A percentile compares a stretch with the other conserved stretches of the same genome.
Evolutionary conservation across 106 monocot genomes (phyloP).

Genomic region (Gastrodia elata): DNA sequence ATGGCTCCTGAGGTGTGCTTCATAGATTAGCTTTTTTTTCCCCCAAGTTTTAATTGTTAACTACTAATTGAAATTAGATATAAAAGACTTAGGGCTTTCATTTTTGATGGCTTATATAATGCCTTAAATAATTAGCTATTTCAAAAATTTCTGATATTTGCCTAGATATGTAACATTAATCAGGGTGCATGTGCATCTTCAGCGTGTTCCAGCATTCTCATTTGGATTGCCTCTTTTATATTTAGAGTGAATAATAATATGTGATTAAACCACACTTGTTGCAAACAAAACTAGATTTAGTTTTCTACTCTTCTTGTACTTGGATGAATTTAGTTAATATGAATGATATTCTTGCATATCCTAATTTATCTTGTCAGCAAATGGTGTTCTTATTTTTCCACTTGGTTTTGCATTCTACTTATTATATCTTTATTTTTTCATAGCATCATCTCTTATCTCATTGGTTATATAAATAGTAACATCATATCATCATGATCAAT

Average conservation of each 20-base stretch:
- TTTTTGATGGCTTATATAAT: neutral
- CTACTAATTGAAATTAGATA: neutral
- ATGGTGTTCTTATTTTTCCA: too few species aligned
- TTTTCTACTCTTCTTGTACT: too few species aligned
- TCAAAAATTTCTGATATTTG: neutral
- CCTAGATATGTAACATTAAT: neutral
- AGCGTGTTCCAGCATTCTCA: too few species aligned
- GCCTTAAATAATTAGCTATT: neutral
- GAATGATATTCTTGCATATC: too few species aligned
- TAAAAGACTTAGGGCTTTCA: neutral
- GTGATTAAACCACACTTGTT: too few species aligned
- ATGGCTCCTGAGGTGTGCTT: constrained; percentile 93
- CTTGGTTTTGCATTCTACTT: too few species aligned
- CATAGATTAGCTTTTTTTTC: neutral
- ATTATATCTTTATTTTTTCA: neutral
- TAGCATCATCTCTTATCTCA: neutral
- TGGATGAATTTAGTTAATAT: too few species aligned
- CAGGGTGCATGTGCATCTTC: neutral
- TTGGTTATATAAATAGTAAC: neutral
- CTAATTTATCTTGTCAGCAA: too few species aligned
- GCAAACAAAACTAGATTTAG: too few species aligned
- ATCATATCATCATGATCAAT: neutral
- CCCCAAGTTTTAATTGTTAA: neutral
- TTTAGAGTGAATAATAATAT: too few species aligned
- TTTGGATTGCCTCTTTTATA: too few species aligned